A percentile compares a stretch with the other conserved stretches of the same genome.
These are phyloP conservation scores for Naganishia randhawae DNA, from an alignment of 768 basidiomycete species.

Conservation along the genomic window DNA sequence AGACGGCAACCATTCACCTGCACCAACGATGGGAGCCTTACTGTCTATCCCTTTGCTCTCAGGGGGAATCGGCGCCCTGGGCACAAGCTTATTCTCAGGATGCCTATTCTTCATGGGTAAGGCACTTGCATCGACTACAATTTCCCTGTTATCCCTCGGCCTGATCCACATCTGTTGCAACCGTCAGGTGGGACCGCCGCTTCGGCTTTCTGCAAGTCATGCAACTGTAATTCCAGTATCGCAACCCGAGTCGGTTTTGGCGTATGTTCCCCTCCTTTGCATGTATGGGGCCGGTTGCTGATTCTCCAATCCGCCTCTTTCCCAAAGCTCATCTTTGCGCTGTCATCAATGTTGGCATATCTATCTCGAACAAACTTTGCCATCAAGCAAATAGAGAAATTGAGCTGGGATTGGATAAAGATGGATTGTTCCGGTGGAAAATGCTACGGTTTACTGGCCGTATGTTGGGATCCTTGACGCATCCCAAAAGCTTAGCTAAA, in stretches of 20 bases:
- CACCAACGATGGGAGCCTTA: slow-evolving; percentile 51
- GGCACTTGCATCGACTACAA: slow-evolving; percentile 57
- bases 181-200: slow-evolving; percentile 55
- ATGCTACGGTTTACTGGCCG: slow-evolving; percentile 94
- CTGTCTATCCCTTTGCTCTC: slow-evolving; percentile 53
- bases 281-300: background rate
- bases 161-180: background rate
- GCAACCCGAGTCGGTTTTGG: slow-evolving; percentile 95
- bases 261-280: slow-evolving; percentile 55
- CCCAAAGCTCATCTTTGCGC: slow-evolving; percentile 79
- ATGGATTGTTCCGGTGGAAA: slow-evolving; percentile 91
- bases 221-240: slow-evolving; percentile 98
- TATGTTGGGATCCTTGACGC: slow-evolving; percentile 52
- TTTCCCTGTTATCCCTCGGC: slow-evolving; percentile 49
- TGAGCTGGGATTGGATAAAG: slow-evolving; percentile 95
- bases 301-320: background rate
- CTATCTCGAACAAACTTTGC: slow-evolving; percentile 87
- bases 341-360: slow-evolving; percentile 96
- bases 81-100: slow-evolving; percentile 59
- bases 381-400: slow-evolving; percentile 80
- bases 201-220: slow-evolving; percentile 95
- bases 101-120: slow-evolving; percentile 57
- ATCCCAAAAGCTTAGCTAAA: slow-evolving; percentile 6
- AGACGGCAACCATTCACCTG: background rate
- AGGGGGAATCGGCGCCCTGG: slow-evolving; percentile 56